These are phyloP conservation scores for Cyanodermella asteris DNA, from an alignment of 2,329 filamentous ascomycete species.

Conservation along the genomic window DNA sequence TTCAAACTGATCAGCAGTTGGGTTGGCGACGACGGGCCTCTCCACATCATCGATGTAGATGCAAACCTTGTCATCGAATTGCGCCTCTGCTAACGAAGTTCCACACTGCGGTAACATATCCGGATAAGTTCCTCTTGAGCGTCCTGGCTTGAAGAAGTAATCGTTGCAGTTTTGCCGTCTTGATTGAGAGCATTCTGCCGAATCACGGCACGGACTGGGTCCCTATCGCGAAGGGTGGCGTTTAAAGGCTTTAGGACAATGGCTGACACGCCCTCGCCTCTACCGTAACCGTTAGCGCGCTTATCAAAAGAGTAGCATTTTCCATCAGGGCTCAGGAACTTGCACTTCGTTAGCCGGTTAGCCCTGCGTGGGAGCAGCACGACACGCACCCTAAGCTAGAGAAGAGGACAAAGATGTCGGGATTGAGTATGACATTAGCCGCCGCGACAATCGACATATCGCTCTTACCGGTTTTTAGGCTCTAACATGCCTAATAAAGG, in stretches of 20 bases:
- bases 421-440: conserved; percentile 5
- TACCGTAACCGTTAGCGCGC: conserved; percentile 40
- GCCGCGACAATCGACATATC: conserved; percentile 6
- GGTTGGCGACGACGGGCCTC: conserved; percentile 1
- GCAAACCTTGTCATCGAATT: conserved; percentile 1
- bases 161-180: conserved; percentile 9
- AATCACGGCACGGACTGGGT: conserved; percentile 22
- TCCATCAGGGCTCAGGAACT: conserved; percentile 19
- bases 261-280: conserved; percentile 38
- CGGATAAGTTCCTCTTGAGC: conserved; percentile 19
- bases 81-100: conserved; percentile 1
- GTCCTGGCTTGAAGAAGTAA: conserved; percentile 7
- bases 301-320: conserved; percentile 30
- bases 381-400: conserved; percentile 6
- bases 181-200: conserved; percentile 16
- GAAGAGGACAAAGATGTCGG: conserved; percentile 3
- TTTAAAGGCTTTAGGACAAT: conserved; percentile 34
- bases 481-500: conserved; percentile 14
- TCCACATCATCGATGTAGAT: conserved; percentile 4
- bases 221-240: conserved; percentile 35
- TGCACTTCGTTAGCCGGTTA: conserved; percentile 9
- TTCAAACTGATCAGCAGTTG: conserved; percentile 1
- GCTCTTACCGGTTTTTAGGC: conserved; percentile 7
- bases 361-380: conserved; percentile 1
- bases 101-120: conserved; percentile 21